Conservation (phyloP, 2,329 filamentous ascomycete genomes). For the Orbilia javanica region DNA sequence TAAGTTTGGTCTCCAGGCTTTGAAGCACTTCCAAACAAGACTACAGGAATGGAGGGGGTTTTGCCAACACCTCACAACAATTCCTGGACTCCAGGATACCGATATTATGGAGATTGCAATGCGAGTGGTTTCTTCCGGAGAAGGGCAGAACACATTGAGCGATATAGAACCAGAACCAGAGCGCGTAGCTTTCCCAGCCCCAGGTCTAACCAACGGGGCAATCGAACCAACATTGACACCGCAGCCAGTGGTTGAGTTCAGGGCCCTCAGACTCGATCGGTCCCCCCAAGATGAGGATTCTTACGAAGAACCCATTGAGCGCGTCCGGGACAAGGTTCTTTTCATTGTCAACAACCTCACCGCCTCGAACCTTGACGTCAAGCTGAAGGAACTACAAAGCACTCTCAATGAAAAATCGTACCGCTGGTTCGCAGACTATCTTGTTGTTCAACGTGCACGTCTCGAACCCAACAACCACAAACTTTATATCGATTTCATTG, state of each 20-base stretch:
- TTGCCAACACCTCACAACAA: slow-evolving; percentile 84
- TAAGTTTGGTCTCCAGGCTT: slow-evolving; percentile 94
- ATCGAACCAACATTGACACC: slow-evolving; percentile 63
- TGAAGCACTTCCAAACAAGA: slow-evolving; percentile 86
- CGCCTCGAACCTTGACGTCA: slow-evolving; percentile 84
- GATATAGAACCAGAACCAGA: slow-evolving; percentile 42
- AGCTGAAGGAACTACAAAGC: slow-evolving; percentile 83
- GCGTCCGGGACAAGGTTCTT: slow-evolving; percentile 90
- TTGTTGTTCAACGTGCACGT: slow-evolving; percentile 96
- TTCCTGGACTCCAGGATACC: slow-evolving; percentile 83
- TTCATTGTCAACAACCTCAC: slow-evolving; percentile 98
- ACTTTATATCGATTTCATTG: slow-evolving; percentile 89
- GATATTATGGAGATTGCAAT: slow-evolving; percentile 86
- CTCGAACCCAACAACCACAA: slow-evolving; percentile 97
- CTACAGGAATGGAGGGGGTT: slow-evolving; percentile 96
- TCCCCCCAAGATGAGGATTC: slow-evolving; percentile 71
- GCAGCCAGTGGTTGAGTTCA: slow-evolving; percentile 74
- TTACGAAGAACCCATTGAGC: slow-evolving; percentile 85
- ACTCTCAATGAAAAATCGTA: slow-evolving; percentile 84
- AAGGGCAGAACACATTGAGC: slow-evolving; percentile 61
- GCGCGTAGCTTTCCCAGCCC: slow-evolving; percentile 63
- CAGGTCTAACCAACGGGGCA: slow-evolving; percentile 40
- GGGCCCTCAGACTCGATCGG: slow-evolving; percentile 81
- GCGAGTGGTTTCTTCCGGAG: slow-evolving; percentile 71
- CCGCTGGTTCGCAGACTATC: slow-evolving; percentile 95